Conservation (phyloP, 1,139 yeast genomes). For the Saccharomyces hybrid region DNA sequence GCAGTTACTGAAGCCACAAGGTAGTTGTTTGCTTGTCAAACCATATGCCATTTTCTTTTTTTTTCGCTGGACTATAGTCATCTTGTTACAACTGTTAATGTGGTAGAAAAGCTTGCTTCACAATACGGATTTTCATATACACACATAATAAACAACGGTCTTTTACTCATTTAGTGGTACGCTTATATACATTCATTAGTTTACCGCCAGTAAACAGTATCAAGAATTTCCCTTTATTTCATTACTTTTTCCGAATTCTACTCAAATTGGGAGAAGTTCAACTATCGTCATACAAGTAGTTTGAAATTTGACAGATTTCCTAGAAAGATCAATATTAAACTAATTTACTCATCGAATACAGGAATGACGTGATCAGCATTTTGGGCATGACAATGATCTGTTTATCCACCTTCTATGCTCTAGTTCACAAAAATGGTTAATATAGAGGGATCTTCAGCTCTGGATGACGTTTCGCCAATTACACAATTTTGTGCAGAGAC, state of each 20-base stretch:
- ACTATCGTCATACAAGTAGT: background rate
- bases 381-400: background rate
- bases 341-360: background rate
- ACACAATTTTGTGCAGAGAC: background rate
- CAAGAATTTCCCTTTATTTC: background rate
- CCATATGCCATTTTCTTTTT: background rate
- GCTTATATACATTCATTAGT: background rate
- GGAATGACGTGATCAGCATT: background rate
- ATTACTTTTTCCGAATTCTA: background rate
- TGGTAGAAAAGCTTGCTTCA: background rate
- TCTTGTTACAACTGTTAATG: background rate
- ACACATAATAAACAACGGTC: background rate
- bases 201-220: background rate
- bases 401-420: background rate
- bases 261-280: background rate
- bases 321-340: background rate
- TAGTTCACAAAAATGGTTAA: background rate
- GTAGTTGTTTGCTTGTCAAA: background rate
- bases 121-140: background rate
- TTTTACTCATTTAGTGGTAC: background rate
- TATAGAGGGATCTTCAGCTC: background rate
- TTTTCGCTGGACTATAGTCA: background rate
- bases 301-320: background rate
- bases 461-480: background rate
- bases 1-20: background rate